Percentiles rank a stretch among this genome's conserved stretches.
Conservation (phyloP, 257 asterid species). For the Oldenlandia corymbosa region DNA sequence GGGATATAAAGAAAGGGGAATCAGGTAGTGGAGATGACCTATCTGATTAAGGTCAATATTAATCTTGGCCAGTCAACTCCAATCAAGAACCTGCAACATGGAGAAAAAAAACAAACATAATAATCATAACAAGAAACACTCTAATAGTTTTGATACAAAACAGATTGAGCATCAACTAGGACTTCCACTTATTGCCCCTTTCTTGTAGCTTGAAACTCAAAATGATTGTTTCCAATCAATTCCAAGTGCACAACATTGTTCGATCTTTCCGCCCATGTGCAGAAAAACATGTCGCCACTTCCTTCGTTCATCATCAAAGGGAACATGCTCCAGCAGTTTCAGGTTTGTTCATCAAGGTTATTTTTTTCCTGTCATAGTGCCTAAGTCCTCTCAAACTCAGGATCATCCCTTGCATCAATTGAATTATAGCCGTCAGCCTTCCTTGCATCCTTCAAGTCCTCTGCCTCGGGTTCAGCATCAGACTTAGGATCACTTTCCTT, state of each 20-base stretch:
- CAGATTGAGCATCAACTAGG: slow-evolving; percentile 17
- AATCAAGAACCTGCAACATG: slow-evolving; percentile 68
- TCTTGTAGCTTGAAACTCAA: slow-evolving; percentile 9
- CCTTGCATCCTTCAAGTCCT: slow-evolving; percentile 21
- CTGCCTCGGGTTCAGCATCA: slow-evolving; percentile 31
- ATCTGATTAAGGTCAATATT: neutral
- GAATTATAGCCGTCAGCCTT: slow-evolving; percentile 20
- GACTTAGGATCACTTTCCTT: slow-evolving; percentile 34
- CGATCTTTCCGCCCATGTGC: neutral
- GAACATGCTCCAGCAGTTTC: slow-evolving; percentile 8
- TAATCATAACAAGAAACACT: slow-evolving; percentile 41
- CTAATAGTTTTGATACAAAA: slow-evolving; percentile 34
- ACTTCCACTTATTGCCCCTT: slow-evolving; percentile 3
- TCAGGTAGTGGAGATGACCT: slow-evolving; percentile 3
- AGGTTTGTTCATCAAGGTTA: slow-evolving; percentile 11
- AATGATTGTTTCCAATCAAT: neutral
- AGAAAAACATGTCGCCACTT: neutral
- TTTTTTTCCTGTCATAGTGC: slow-evolving; percentile 18
- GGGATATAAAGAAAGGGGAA: neutral
- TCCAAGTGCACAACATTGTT: neutral
- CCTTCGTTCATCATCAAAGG: neutral
- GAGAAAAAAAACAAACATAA: slow-evolving; percentile 33
- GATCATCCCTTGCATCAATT: slow-evolving; percentile 18
- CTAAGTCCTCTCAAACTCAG: slow-evolving; percentile 17
- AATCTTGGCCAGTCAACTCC: slow-evolving; percentile 21